phyloP scores from a whole-genome alignment of 305 asterid genomes.

The Plantago rigida region DNA sequence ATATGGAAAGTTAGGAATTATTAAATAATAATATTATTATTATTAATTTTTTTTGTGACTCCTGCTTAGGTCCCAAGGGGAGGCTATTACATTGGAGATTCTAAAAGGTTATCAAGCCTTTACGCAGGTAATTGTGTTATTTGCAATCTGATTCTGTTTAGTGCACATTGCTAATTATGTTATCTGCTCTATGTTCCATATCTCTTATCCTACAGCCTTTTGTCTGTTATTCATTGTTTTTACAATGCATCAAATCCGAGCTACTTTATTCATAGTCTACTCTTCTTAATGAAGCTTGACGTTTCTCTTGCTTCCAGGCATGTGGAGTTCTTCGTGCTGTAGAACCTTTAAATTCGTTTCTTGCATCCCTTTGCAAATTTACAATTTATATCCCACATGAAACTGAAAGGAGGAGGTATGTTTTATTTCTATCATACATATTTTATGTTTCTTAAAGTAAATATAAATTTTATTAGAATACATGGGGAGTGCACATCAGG shows the following conservation, averaged over 20 bases:
- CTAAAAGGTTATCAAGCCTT: constrained; percentile 97
- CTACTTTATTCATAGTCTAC: not conserved
- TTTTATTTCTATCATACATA: constrained; percentile 10
- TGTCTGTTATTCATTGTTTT: constrained; percentile 9
- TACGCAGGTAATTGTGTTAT: constrained; percentile 58
- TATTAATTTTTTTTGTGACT: no score
- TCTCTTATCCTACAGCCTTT: not conserved
- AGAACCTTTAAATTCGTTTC: constrained; percentile 91
- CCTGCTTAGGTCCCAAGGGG: constrained; percentile 75
- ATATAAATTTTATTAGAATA: not conserved
- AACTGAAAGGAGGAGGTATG: constrained; percentile 76
- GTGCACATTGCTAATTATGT: constrained; percentile 19
- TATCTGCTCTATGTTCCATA: constrained; percentile 10
- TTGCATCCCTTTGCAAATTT: constrained; percentile 96
- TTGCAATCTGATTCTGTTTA: constrained; percentile 12
- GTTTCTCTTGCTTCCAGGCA: constrained; percentile 45
- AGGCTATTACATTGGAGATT: constrained; percentile 93
- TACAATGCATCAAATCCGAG: constrained; percentile 22
- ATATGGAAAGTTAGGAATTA: no score
- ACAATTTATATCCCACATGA: constrained; percentile 77
- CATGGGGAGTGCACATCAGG: not conserved
- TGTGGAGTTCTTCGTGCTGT: constrained; percentile 92
- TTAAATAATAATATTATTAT: no score
- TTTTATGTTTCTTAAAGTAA: no score
- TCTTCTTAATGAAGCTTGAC: constrained; percentile 22